Base-by-base conservation (phyloP, 257 asterid species). In the Solanum paucissectum region DNA sequence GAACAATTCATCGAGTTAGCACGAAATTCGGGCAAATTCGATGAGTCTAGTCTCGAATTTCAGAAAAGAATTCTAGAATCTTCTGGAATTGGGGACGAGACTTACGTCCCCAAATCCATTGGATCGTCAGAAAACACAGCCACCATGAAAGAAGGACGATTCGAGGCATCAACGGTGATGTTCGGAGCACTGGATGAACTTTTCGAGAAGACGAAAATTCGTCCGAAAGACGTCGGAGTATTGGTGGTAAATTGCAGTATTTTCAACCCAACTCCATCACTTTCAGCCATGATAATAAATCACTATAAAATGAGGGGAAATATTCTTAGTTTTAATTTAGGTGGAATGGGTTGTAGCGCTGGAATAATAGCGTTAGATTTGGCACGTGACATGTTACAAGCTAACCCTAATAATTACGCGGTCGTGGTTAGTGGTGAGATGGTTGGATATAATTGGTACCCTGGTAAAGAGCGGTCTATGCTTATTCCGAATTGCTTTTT, bases 341-440 rank as follows among this genome's bases (percentile, higher is more conserved):
- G 99, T 0, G 99, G 99, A 8, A 96, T 97, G 99, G 99, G 99
- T 0, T 96, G 99, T 89, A 95, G 99, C 52, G 99, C 98, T 3
- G 96, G 98, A 38, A 87, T 94, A 14, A 93, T 97, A 58, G 98
- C 95, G 2, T 58, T 97, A 68, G 99, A 97, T 86, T 87, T 97
- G 93, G 99, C 98, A 9, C 93, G 96, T 3, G 99, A 97, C 83
- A 95, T 97, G 98, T 92, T 97, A 46, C 93, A 92, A 27, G 96
- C 98, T 0, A 97, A 94, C 91, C 98, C 99, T 21, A 96, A 93
- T 71, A 95, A 88, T 23, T 95, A 92, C 37, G 99, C 98, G 0
- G 91, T 97, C 64, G 98, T 97, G 44, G 98, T 97, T 29, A 95
- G 99, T 52, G 94, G 98, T 13, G 99, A 97, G 91, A 97, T 97